Base-by-base conservation (phyloP, 257 asterid species). In the Penstemon barbatus region DNA sequence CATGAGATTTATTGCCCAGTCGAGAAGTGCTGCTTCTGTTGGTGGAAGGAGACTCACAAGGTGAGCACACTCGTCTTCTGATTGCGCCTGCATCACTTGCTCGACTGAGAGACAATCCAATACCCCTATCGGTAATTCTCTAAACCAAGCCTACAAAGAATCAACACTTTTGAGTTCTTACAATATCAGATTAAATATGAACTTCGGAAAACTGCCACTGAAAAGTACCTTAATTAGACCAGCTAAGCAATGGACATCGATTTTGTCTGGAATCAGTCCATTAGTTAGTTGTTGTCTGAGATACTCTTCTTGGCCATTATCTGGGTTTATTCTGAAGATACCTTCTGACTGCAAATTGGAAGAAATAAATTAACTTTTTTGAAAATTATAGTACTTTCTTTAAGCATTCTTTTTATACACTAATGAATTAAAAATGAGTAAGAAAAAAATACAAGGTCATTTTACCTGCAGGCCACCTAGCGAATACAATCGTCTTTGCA, bases 1-100 rank as follows among this genome's bases (percentile, higher is more conserved):
- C 98, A 92, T 92, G 8, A 92, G 80, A 83, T 92, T 87, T 42
- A 92, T 54, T 9, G 95, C 98, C 98, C 98, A 92, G 70, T 92
- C 91, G 66, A 89, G 52, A 12, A 92, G 85, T 40, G 97, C 90
- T 46, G 83, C 81, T 77, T 92, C 97, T 8, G 89, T 86, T 9
- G 90, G 81, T 11, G 95, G 97, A 59, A 92, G 96, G 40, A 75
- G 79, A 71, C 85, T 86, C 76, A 86, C 89, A 0, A 92, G 87
- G 0, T n/a, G 86, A 49, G 76, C 55, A 45, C 96, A 92, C 52
- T 86, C 95, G 5, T 87, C 96, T 80, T 92, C 97, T 0, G 96
- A 61, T 63, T 85, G 85, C 0, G 92, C 88, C 63, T 80, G 81
- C 92, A 92, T 92, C 71, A 92, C 92, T 63, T 77, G 77, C 69